Percentiles rank a stretch among this genome's conserved stretches.
phyloP scores from a whole-genome alignment of 768 basidiomycete genomes.

The Macrolepiota dolichaula region DNA sequence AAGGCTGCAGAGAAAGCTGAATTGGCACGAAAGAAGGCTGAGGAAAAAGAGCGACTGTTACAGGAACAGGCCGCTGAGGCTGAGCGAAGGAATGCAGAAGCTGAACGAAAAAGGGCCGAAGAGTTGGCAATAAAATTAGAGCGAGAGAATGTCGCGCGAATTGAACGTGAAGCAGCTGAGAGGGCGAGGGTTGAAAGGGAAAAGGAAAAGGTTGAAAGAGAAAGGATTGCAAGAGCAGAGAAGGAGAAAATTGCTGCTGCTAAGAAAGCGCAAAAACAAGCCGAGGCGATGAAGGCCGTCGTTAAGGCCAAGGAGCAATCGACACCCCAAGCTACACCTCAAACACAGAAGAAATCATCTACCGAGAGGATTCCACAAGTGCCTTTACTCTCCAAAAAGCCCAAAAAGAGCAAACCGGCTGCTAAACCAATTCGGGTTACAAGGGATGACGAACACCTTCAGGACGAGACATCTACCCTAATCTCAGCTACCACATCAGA shows the following conservation, averaged over 20 bases:
- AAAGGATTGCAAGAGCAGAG: not conserved
- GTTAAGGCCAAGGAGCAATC: slow-evolving; percentile 9
- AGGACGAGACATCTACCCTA: slow-evolving; percentile 38
- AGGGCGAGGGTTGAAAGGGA: slow-evolving; percentile 7
- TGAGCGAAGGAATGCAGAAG: slow-evolving; percentile 38
- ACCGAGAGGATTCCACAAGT: slow-evolving; percentile 73
- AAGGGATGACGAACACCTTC: slow-evolving; percentile 51
- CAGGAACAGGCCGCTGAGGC: slow-evolving; percentile 56
- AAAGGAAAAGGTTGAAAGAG: slow-evolving; percentile 14
- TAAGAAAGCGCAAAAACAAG: slow-evolving; percentile 19
- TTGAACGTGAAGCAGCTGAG: slow-evolving; percentile 26
- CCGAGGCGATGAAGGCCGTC: slow-evolving; percentile 10
- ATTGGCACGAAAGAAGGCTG: slow-evolving; percentile 55
- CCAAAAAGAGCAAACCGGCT: slow-evolving; percentile 75
- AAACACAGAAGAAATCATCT: slow-evolving; percentile 61
- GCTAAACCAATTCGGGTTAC: slow-evolving; percentile 52
- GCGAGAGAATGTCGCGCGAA: slow-evolving; percentile 23
- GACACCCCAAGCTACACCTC: not conserved
- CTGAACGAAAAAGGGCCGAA: slow-evolving; percentile 35
- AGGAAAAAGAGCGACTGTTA: slow-evolving; percentile 44
- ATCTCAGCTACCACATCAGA: slow-evolving; percentile 50
- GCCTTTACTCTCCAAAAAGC: slow-evolving; percentile 77
- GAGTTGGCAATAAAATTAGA: slow-evolving; percentile 26
- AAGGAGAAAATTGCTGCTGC: slow-evolving; percentile 12
- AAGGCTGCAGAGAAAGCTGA: slow-evolving; percentile 65